These are phyloP conservation scores for Saitozyma podzolica DNA, from an alignment of 768 basidiomycete genomes.

Conservation along the genomic window DNA sequence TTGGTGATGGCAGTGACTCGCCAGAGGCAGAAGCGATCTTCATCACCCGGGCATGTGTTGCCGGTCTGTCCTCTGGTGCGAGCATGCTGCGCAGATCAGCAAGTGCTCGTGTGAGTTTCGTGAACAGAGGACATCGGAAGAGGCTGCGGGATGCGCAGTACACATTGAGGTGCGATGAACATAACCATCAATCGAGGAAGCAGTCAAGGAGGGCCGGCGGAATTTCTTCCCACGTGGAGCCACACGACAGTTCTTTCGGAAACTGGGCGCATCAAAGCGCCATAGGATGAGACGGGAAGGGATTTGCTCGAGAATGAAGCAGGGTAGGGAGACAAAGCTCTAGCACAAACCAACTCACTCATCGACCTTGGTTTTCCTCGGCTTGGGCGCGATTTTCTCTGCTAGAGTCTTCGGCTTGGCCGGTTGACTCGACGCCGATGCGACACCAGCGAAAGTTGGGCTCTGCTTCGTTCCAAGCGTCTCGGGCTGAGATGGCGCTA, in stretches of 20 bases:
- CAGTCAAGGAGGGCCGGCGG: too few relatives aligned
- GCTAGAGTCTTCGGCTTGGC: conserved; percentile 39
- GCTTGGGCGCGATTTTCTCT: conserved; percentile 38
- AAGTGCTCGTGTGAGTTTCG: background rate
- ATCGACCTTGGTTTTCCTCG: conserved; percentile 40
- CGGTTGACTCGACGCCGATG: conserved; percentile 2
- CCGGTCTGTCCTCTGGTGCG: conserved; percentile 40
- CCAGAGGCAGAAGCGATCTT: conserved; percentile 15
- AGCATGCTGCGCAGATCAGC: conserved; percentile 31
- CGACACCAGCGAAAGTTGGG: conserved; percentile 7
- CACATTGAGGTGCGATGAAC: too few relatives aligned
- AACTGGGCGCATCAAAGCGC: background rate
- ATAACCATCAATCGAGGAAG: too few relatives aligned
- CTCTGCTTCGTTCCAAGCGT: background rate
- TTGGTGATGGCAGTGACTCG: background rate
- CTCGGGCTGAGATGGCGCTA: too few relatives aligned
- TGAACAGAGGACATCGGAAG: background rate
- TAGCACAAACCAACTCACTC: conserved; percentile 30
- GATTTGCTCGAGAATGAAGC: too few relatives aligned
- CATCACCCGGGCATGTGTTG: conserved; percentile 40
- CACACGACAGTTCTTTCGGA: background rate
- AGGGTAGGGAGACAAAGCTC: too few relatives aligned
- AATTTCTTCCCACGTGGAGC: background rate
- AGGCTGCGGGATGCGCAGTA: too few relatives aligned
- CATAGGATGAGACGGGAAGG: too few relatives aligned